A percentile compares a stretch with the other conserved stretches of the same genome.
Evolutionary conservation across 148 eudicot genomes (phyloP).

Genomic region (Drosera capensis): DNA sequence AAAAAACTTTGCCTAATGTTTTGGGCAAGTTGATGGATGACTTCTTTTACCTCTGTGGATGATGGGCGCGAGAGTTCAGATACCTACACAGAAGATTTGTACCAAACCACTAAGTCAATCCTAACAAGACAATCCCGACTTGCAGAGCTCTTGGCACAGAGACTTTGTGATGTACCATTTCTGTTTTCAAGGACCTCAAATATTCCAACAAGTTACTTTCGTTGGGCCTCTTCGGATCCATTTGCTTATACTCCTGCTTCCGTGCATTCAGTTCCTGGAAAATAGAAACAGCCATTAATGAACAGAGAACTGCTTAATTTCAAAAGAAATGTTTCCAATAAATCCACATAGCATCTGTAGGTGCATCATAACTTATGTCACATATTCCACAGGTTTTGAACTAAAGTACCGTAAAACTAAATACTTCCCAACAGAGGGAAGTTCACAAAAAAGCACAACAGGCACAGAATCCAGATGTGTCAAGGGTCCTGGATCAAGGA

Average conservation of each 20-base stretch:
- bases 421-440: too few species aligned
- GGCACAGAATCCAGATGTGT: too few species aligned
- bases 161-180: conserved; percentile 33
- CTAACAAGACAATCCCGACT: too few species aligned
- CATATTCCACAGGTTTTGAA: too few species aligned
- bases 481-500: too few species aligned
- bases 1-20: conserved; percentile 35
- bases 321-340: too few species aligned
- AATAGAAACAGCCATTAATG: not conserved
- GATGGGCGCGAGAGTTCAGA: conserved; percentile 69
- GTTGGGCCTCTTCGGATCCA: conserved; percentile 27
- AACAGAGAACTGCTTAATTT: not conserved
- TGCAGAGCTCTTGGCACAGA: too few species aligned
- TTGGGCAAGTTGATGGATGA: conserved; percentile 52
- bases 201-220: conserved; percentile 61
- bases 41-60: conserved; percentile 67
- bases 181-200: conserved; percentile 52
- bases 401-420: too few species aligned
- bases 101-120: too few species aligned
- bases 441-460: too few species aligned
- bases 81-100: conserved; percentile 57
- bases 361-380: too few species aligned
- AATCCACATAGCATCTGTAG: too few species aligned
- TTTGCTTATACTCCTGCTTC: conserved; percentile 33
- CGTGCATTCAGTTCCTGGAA: conserved; percentile 43